phyloP scores from a whole-genome alignment of 2,329 filamentous ascomycete species.

The Sarocladiaceae sp. region DNA sequence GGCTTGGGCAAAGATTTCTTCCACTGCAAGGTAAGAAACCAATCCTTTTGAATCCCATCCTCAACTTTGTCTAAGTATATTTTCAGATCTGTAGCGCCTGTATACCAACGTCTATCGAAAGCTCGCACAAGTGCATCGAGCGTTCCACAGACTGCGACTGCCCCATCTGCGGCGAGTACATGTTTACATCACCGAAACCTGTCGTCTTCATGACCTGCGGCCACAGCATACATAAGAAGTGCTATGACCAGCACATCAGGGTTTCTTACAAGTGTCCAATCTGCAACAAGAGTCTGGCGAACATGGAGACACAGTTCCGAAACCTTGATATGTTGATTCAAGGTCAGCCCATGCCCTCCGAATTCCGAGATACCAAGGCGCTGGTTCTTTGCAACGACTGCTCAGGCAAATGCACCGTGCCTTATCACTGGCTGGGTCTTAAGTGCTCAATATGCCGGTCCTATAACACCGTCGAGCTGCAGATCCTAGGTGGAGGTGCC shows the following conservation, averaged over 20 bases:
- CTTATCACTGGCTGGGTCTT: conserved; percentile 90
- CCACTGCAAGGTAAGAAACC: conserved; percentile 82
- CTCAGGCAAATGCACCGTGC: conserved; percentile 75
- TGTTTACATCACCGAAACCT: conserved; percentile 83
- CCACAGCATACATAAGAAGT: conserved; percentile 88
- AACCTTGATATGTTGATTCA: conserved; percentile 84
- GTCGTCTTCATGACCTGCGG: conserved; percentile 95
- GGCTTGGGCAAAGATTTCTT: conserved; percentile 95
- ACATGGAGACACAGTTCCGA: conserved; percentile 94
- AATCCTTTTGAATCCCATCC: too few species aligned
- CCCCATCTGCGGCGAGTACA: conserved; percentile 92
- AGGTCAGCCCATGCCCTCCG: conserved; percentile 83
- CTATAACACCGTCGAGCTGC: conserved; percentile 63
- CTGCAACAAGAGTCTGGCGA: conserved; percentile 92
- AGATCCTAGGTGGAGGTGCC: conserved; percentile 44
- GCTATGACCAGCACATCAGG: conserved; percentile 82
- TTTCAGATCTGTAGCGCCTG: conserved; percentile 84
- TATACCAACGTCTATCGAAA: conserved; percentile 80
- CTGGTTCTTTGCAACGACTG: conserved; percentile 94
- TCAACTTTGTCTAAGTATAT: not conserved
- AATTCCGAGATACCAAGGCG: conserved; percentile 73
- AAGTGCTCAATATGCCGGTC: conserved; percentile 73
- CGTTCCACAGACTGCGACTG: conserved; percentile 92
- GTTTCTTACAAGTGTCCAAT: conserved; percentile 94
- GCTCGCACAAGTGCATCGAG: conserved; percentile 88